Evolutionary conservation across 2,329 filamentous ascomycete genomes (phyloP).

Genomic region (Kalaharituber pfeilii): DNA sequence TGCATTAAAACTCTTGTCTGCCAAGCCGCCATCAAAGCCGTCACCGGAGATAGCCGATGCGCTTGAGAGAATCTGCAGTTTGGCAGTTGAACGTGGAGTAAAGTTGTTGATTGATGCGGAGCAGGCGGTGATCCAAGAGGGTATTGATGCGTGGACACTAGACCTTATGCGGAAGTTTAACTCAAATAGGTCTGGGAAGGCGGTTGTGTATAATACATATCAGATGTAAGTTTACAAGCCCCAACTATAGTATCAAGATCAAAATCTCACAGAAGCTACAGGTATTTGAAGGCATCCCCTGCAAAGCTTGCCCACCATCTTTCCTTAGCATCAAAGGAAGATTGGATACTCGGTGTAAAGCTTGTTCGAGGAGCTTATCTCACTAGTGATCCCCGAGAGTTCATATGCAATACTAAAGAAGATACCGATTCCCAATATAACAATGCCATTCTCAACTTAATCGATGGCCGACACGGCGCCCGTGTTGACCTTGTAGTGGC

Average conservation of each 20-base stretch:
- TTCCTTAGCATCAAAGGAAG: slow-evolving; percentile 37
- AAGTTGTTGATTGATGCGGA: slow-evolving; percentile 73
- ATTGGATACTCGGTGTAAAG: slow-evolving; percentile 55
- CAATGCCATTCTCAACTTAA: slow-evolving; percentile 46
- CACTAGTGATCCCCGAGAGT: slow-evolving; percentile 47
- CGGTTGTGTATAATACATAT: slow-evolving; percentile 65
- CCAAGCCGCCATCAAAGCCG: slow-evolving; percentile 31
- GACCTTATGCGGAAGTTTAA: slow-evolving; percentile 63
- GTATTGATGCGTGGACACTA: slow-evolving; percentile 66
- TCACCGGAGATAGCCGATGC: slow-evolving; percentile 47
- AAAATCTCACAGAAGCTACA: too few species aligned
- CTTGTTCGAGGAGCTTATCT: slow-evolving; percentile 61
- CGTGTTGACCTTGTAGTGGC: slow-evolving; percentile 49
- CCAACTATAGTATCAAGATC: too few species aligned
- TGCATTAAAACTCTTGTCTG: slow-evolving; percentile 41
- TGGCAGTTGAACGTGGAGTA: slow-evolving; percentile 51
- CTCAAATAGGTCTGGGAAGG: slow-evolving; percentile 27
- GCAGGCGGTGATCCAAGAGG: slow-evolving; percentile 58
- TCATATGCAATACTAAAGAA: slow-evolving; percentile 55
- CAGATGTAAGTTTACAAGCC: slow-evolving; percentile 36
- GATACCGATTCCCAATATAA: slow-evolving; percentile 60
- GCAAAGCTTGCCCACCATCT: slow-evolving; percentile 43
- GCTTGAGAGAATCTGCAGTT: slow-evolving; percentile 57
- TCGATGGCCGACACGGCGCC: slow-evolving; percentile 33
- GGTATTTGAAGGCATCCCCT: slow-evolving; percentile 48